Base-by-base conservation (phyloP, 192 early-diverging fungal genomes). In the Coemansia sp. region DNA sequence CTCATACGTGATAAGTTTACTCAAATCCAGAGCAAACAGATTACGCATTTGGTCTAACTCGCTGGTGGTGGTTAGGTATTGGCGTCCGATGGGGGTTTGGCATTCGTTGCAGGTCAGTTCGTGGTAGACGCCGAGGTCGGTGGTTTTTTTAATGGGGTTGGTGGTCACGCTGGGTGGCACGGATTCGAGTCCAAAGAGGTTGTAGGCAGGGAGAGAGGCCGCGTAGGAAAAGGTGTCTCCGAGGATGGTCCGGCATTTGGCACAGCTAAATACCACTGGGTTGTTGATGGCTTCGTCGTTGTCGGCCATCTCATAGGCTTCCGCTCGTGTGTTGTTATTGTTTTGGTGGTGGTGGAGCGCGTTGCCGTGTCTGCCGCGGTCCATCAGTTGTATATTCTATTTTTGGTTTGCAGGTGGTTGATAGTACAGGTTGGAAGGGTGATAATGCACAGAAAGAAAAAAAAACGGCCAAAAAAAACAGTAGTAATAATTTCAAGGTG, bases 221-320 rank as follows among this genome's bases (percentile, higher is more conserved):
- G 66, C 77, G 52, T 75, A 80, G 22, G 77, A 69, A 52, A 80
- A 80, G 1, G 77, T 80, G 56, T 80, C 77, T 48, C 77, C 77
- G 5, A 80, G 63, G 30, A 80, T 80, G 65, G 73, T 80, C 11
- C 77, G 65, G 63, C 77, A 80, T 32, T 75, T 80, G 30, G 61
- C 56, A n/a, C 77, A 80, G 66, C 77, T 80, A n/a, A 80, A 71
- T 17, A 80, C 68, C 0, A 80, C 61, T 0, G 77, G 77, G 7
- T 73, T 73, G 34, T 80, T 74, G 38, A 80, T 80, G 18, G 67
- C 66, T 18, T 72, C 72, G 25, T 75, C 77, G 14, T 48, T 45
- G 38, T 56, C 65, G 30, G 22, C 54, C 42, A 57, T 55, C 17
- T 48, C 55, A 33, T 40, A 28, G 20, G 54, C 10, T 7, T 56